Percentiles rank a stretch among this genome's conserved stretches.
Conservation (phyloP, 2,329 filamentous ascomycete genomes). For the Alternaria angustiovoidea region DNA sequence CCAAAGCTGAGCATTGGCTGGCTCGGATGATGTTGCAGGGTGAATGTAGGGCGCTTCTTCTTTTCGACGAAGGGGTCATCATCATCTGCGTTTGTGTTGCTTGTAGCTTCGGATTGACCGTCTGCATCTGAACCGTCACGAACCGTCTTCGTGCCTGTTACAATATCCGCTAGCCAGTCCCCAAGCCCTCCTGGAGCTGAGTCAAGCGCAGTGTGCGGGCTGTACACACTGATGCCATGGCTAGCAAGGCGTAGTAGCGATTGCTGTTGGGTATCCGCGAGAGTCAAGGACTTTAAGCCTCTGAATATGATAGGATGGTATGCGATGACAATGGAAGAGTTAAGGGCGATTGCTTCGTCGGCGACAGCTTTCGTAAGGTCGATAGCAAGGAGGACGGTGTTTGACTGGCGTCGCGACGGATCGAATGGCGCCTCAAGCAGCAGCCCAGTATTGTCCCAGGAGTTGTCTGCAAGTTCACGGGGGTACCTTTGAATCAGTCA, state of each 20-base stretch:
- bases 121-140: slow-evolving; percentile 8
- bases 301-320: slow-evolving; percentile 99
- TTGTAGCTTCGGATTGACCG: slow-evolving; percentile 15
- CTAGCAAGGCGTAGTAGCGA: slow-evolving; percentile 83
- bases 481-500: slow-evolving; percentile 71
- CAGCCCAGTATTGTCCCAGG: slow-evolving; percentile 95
- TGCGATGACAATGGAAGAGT: slow-evolving; percentile 81
- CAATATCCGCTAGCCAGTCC: slow-evolving; percentile 91
- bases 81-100: slow-evolving; percentile 20
- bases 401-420: slow-evolving; percentile 63
- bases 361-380: slow-evolving; percentile 90
- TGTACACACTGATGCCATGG: slow-evolving; percentile 92
- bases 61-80: slow-evolving; percentile 50
- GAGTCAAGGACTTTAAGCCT: slow-evolving; percentile 85
- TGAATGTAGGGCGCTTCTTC: slow-evolving; percentile 52
- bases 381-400: slow-evolving; percentile 81
- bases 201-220: slow-evolving; percentile 93
- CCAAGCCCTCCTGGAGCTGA: slow-evolving; percentile 85
- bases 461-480: slow-evolving; percentile 83
- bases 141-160: slow-evolving; percentile 65
- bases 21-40: slow-evolving; percentile 60
- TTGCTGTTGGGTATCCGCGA: slow-evolving; percentile 84
- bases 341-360: slow-evolving; percentile 82
- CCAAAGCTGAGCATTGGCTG: slow-evolving; percentile 50
- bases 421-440: slow-evolving; percentile 74